phyloP scores from a whole-genome alignment of 2,329 filamentous ascomycete species.

The Sporothrix sp. region DNA sequence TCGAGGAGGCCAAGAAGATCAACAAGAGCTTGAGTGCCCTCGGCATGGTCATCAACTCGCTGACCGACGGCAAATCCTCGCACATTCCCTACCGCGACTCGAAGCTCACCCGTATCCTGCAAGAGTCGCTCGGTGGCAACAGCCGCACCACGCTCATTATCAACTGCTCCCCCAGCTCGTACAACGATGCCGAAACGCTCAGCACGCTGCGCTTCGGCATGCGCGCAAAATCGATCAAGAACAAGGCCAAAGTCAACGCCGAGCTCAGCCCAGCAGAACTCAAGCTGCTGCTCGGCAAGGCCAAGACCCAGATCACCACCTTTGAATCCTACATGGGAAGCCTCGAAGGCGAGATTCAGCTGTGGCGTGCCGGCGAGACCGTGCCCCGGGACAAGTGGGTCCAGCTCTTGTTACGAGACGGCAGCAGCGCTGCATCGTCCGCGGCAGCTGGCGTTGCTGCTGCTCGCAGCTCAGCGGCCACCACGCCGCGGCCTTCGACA shows the following conservation, averaged over 20 bases:
- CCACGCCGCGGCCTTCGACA: constrained; percentile 45
- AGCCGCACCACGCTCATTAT: constrained; percentile 97
- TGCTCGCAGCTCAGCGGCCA: constrained; percentile 43
- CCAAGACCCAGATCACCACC: constrained; percentile 76
- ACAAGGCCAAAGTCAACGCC: constrained; percentile 99
- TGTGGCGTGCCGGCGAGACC: constrained; percentile 79
- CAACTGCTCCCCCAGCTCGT: constrained; percentile 97
- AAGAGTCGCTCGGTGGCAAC: constrained; percentile 96
- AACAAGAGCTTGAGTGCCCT: constrained; percentile 98
- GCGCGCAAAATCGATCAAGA: constrained; percentile 97
- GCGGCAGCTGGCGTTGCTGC: constrained; percentile 34
- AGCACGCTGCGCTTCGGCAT: constrained; percentile 91
- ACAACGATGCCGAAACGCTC: constrained; percentile 92
- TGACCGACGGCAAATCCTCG: constrained; percentile 94
- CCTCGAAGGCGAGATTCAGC: constrained; percentile 73
- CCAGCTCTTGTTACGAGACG: constrained; percentile 48
- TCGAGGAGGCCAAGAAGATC: constrained; percentile 99
- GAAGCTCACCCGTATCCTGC: constrained; percentile 90
- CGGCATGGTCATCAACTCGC: constrained; percentile 96
- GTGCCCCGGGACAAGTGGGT: constrained; percentile 90
- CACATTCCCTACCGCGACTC: constrained; percentile 97
- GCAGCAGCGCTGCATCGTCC: constrained; percentile 31
- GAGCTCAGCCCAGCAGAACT: constrained; percentile 93
- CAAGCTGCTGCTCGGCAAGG: constrained; percentile 86
- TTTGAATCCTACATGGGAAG: constrained; percentile 80